These are phyloP conservation scores for Magnolia kwangsiensis DNA, from an alignment of 164 flowering plant genomes.

Conservation along the genomic window DNA sequence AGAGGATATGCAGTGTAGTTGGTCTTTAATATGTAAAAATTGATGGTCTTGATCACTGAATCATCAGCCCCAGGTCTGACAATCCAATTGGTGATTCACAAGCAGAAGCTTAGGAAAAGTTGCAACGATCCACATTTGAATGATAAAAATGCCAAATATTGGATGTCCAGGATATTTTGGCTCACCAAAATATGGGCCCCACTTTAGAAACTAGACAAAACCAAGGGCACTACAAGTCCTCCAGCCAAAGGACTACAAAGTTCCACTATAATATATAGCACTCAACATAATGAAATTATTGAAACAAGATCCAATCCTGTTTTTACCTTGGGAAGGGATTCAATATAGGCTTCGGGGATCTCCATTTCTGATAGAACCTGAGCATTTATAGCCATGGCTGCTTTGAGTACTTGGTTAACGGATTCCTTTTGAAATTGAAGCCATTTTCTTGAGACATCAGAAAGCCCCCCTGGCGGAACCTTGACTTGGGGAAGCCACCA, in stretches of 20 bases:
- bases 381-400: constrained; percentile 93
- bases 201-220: too few species aligned
- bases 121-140: too few species aligned
- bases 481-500: constrained; percentile 86
- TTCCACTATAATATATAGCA: neutral
- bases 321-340: constrained; percentile 88
- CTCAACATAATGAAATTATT: neutral
- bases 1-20: too few species aligned
- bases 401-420: constrained; percentile 86
- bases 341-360: constrained; percentile 81
- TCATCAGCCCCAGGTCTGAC: too few species aligned
- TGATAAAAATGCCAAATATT: too few species aligned
- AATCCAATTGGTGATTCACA: too few species aligned
- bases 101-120: too few species aligned
- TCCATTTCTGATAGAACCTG: constrained; percentile 81
- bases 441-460: constrained; percentile 60
- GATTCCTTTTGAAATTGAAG: constrained; percentile 71
- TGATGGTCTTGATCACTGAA: too few species aligned
- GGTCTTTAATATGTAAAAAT: too few species aligned
- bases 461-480: constrained; percentile 68
- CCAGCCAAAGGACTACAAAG: too few species aligned
- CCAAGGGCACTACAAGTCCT: too few species aligned
- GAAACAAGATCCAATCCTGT: neutral
- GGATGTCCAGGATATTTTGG: neutral
- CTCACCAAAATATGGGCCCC: neutral